Base-by-base conservation (phyloP, 2,329 filamentous ascomycete species). In the Ophiocordyceps camponoti-leonardi region DNA sequence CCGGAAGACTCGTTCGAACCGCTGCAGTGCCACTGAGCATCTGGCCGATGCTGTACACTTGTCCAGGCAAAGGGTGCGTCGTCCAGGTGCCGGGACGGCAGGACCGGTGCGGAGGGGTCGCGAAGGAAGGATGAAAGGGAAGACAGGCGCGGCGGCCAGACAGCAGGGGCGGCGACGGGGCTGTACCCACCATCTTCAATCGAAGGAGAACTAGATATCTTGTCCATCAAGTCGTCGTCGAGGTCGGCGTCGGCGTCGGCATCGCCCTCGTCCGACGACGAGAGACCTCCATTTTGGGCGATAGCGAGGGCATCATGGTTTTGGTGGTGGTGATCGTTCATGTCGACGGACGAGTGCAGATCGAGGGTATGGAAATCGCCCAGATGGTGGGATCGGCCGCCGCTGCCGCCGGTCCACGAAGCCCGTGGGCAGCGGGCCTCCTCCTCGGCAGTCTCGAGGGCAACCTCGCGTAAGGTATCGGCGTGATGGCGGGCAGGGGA, bases 131-230 rank as follows among this genome's bases (percentile, higher is more conserved):
- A 55, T 50, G 56, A 59, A 44, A 68, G 59, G 52, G 66, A 68
- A 50, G 65, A 66, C 51, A 65, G 58, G 56, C 65, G 65, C 52
- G 58, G 61, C 47, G 67, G 68, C 67, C 65, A 67, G 49, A 56
- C 56, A 52, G 49, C 57, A 44, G 61, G 58, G 53, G 63, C 57
- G 49, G 53, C 49, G 53, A 55, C 52, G 44, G 58, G 59, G 66
- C 63, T 65, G 67, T 70, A 92, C 87, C 75, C 80, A 98, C 90
- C 90, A 82, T 96, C 90, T 72, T 94, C 87, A 65, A 98, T 98
- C 56, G 90, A 96, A 60, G 92, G 92, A 56, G 90, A 96, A 65
- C 88, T 96, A 57, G 90, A 96, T 53, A 98, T 95, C 65, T 92
- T 92, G 69, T 96, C 92, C 83, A 94, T 86, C 79, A 94, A 80